These are phyloP conservation scores for Blastobotrys petasosporus DNA, from an alignment of 1,139 yeast species.

Conservation along the genomic window DNA sequence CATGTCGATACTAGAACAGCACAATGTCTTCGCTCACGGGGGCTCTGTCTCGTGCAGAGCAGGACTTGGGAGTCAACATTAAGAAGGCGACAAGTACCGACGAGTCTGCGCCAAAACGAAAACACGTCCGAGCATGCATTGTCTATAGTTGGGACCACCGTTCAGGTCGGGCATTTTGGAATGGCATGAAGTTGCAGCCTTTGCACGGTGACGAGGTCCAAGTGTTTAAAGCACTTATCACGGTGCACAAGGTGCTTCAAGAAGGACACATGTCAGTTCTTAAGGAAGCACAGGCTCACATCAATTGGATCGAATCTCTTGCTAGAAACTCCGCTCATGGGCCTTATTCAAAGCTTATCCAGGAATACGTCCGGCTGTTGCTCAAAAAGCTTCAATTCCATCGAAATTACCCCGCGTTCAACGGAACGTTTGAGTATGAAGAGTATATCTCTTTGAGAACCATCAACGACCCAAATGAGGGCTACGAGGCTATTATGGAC, in stretches of 20 bases:
- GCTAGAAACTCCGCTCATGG: slow-evolving; percentile 38
- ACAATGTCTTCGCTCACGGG: slow-evolving; percentile 10
- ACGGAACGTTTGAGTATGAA: slow-evolving; percentile 93
- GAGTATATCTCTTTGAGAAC: slow-evolving; percentile 85
- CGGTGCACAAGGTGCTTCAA: slow-evolving; percentile 88
- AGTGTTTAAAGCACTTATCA: slow-evolving; percentile 79
- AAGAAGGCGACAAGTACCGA: slow-evolving; percentile 84
- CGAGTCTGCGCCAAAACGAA: slow-evolving; percentile 90
- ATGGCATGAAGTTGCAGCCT: slow-evolving; percentile 73
- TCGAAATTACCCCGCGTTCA: slow-evolving; percentile 78
- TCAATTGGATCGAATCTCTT: slow-evolving; percentile 50
- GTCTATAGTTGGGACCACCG: slow-evolving; percentile 96
- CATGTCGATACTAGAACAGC: too few species aligned
- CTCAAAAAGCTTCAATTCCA: slow-evolving; percentile 77
- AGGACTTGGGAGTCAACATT: slow-evolving; percentile 50
- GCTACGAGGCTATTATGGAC: slow-evolving; percentile 83
- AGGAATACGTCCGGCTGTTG: slow-evolving; percentile 67
- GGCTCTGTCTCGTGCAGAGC: slow-evolving; percentile 31
- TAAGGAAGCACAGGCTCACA: slow-evolving; percentile 73
- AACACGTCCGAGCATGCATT: slow-evolving; percentile 86
- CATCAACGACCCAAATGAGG: slow-evolving; percentile 92
- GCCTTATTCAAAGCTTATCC: slow-evolving; percentile 62
- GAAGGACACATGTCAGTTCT: slow-evolving; percentile 90
- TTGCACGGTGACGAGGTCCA: slow-evolving; percentile 77
- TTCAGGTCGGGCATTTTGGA: slow-evolving; percentile 82